These are phyloP conservation scores for Crithidia expoeki DNA, from an alignment of 208 protist species.

Conservation along the genomic window DNA sequence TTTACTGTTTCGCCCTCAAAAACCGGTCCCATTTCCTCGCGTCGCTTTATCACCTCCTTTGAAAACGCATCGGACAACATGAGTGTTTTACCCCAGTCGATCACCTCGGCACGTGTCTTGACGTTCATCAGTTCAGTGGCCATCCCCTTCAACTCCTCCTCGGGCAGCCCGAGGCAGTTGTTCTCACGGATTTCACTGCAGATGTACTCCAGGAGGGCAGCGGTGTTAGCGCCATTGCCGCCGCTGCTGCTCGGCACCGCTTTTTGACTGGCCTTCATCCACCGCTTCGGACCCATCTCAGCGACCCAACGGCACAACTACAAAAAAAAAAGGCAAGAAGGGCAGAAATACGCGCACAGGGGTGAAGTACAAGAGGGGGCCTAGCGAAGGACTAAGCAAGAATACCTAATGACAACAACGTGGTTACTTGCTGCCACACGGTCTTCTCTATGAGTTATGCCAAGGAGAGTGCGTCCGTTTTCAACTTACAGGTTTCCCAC, in stretches of 20 bases:
- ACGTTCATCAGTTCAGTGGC: conserved; percentile 51
- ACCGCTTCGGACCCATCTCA: conserved; percentile 68
- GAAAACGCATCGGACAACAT: conserved; percentile 77
- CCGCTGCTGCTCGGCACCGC: neutral
- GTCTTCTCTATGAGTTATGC: too few relatives aligned
- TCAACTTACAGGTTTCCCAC: too few relatives aligned
- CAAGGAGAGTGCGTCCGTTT: too few relatives aligned
- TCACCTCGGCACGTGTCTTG: conserved; percentile 61
- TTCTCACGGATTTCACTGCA: conserved; percentile 60
- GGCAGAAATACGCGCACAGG: neutral
- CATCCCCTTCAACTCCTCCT: conserved; percentile 80
- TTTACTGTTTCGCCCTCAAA: conserved; percentile 58
- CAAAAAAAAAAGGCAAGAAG: conserved; percentile 6
- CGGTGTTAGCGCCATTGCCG: conserved; percentile 19
- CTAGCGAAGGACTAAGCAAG: too few relatives aligned
- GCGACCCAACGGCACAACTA: neutral
- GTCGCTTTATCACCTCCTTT: conserved; percentile 65
- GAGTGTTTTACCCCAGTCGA: conserved; percentile 79
- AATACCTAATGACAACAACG: too few relatives aligned
- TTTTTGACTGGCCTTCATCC: conserved; percentile 35
- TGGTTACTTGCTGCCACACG: too few relatives aligned
- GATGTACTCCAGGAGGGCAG: conserved; percentile 56
- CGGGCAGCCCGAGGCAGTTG: conserved; percentile 74
- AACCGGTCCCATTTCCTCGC: conserved; percentile 52
- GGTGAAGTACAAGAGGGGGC: neutral